Evolutionary conservation across 2,329 filamentous ascomycete species (phyloP), one percentile per base, ranked within the genome.

Genomic region (Pestalotiopsis sp.): DNA sequence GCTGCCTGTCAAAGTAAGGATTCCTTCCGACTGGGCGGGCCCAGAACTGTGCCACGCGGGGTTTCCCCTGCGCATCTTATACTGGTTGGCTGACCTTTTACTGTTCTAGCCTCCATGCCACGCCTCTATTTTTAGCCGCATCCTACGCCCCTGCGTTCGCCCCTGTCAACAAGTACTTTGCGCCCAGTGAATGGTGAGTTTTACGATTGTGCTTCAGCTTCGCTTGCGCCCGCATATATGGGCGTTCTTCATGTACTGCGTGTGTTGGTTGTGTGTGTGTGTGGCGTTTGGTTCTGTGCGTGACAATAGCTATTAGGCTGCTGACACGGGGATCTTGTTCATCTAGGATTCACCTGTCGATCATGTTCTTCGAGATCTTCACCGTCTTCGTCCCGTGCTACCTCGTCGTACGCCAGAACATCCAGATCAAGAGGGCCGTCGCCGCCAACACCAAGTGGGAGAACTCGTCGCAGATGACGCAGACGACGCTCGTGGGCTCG

Each of bases 91-190:
- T 38, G 59, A 25, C 36, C 25, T 62, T 12, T 39, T 13, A 12
- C 55, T n/a, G 20, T 69, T 17, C 41, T 31, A 86, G 84, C 69
- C 79, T 89, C 12, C 86, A 84, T 49, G 87, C 86, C 13, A 86
- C 86, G 3, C 87, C 87, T 0, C 80, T 90, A 74, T 90, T 86
- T 83, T 79, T 89, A n/a, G 76, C 87, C 17, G 85, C 86, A 60
- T 81, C 81, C 2, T 78, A 81, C 58, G 72, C 76, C 4, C 79
- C 82, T 9, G 78, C 74, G 2, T 81, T 86, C 64, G 75, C 72
- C 4, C 72, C 72, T 1, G 74, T 87, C 69, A 86, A 87, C 71
- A 72, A 74, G n/a, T 85, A 84, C 74, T 87, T 81, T 71, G 73
- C 83, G 0, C 84, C 86, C 11, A 83, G 85, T 4, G 81, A 87